Evolutionary conservation across 2,329 filamentous ascomycete genomes (phyloP).

Genomic region (Neurospora crassa): DNA sequence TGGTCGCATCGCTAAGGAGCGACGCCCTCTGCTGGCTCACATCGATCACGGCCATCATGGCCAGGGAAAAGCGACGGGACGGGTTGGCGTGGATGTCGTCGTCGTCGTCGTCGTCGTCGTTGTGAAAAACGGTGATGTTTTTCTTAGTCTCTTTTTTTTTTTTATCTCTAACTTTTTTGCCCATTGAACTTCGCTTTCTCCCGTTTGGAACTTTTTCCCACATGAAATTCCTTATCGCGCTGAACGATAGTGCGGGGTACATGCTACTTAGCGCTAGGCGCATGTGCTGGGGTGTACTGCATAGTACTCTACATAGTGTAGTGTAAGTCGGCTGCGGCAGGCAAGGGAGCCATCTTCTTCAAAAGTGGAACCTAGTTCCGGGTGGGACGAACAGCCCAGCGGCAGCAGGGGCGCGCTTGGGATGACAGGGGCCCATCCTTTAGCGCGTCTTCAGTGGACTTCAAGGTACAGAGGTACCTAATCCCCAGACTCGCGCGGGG

Average conservation of each 20-base stretch:
- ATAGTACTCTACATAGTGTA: not conserved
- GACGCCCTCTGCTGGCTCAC: constrained; percentile 44
- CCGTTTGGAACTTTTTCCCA: constrained; percentile 1
- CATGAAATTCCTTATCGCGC: not conserved
- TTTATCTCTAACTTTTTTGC: constrained; percentile 24
- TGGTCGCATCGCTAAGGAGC: constrained; percentile 44
- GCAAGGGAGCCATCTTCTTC: not conserved
- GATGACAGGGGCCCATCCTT: not conserved
- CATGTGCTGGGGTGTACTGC: not conserved
- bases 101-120: not conserved
- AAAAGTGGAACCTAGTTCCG: not conserved
- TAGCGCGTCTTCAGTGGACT: not conserved
- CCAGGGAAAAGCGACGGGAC: constrained; percentile 2
- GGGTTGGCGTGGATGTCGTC: constrained; percentile 1
- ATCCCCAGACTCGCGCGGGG: not conserved
- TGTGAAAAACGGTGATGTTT: not conserved
- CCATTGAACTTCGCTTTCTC: constrained; percentile 6
- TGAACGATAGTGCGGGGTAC: not conserved
- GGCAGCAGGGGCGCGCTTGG: not conserved
- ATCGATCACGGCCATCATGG: constrained; percentile 46
- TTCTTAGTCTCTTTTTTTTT: constrained; percentile 6
- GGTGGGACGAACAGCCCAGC: not conserved
- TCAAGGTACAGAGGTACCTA: not conserved
- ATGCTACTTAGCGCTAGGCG: not conserved
- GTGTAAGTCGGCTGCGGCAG: not conserved